A percentile compares a stretch with the other conserved stretches of the same genome.
These are phyloP conservation scores for Pugionium cornutum DNA, from an alignment of 345 rosid species.

Conservation along the genomic window DNA sequence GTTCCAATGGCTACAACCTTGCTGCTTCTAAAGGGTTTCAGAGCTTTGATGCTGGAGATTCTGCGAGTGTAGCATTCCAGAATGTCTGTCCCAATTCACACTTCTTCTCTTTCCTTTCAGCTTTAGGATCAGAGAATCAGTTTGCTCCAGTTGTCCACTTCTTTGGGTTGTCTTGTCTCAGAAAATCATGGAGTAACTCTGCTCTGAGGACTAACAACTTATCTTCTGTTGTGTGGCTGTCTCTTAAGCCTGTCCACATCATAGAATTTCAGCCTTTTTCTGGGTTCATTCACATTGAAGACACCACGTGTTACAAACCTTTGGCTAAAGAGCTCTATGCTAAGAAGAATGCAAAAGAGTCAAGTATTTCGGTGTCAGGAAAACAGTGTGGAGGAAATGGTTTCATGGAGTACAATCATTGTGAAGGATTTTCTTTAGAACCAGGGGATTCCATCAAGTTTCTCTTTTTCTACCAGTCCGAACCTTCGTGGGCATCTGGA, in stretches of 20 bases:
- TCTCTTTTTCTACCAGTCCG: conserved; percentile 55
- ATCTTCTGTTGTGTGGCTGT: conserved; percentile 76
- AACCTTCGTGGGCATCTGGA: conserved; percentile 58
- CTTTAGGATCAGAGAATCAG: conserved; percentile 44
- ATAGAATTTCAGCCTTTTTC: conserved; percentile 56
- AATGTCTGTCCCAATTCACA: conserved; percentile 53
- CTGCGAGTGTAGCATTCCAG: conserved; percentile 35
- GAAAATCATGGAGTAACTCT: conserved; percentile 49
- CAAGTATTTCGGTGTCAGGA: conserved; percentile 63
- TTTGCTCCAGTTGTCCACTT: conserved; percentile 36
- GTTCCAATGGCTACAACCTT: conserved; percentile 43
- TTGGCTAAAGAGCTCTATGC: conserved; percentile 60
- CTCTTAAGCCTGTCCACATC: conserved; percentile 51
- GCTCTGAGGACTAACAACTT: conserved; percentile 68
- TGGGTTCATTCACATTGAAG: conserved; percentile 43
- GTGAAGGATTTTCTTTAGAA: conserved; percentile 54
- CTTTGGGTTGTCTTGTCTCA: conserved; percentile 40
- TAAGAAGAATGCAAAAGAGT: conserved; percentile 58
- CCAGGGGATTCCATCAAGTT: conserved; percentile 70
- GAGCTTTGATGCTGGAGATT: conserved; percentile 36
- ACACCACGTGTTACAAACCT: conserved; percentile 54
- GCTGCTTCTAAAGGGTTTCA: conserved; percentile 32
- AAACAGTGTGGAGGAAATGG: conserved; percentile 53
- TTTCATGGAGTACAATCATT: conserved; percentile 57
- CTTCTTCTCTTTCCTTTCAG: conserved; percentile 66